phyloP scores from a whole-genome alignment of 2,329 filamentous ascomycete species.

The Mariannaea sp. region DNA sequence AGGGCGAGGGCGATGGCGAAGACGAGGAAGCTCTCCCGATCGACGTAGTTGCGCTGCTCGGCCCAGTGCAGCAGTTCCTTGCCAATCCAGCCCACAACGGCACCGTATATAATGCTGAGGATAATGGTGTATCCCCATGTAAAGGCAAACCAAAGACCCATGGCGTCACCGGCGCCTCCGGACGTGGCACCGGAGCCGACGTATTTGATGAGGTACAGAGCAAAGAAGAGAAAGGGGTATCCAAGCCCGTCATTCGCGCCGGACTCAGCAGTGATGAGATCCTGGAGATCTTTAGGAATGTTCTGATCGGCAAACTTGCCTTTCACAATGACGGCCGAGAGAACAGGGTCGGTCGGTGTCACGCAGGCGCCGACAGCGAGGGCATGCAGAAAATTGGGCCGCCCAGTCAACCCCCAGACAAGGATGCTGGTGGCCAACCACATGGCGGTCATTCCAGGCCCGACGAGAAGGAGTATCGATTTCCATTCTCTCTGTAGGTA shows the following conservation, averaged over 20 bases:
- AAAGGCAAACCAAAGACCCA: conserved; percentile 82
- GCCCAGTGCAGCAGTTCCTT: conserved; percentile 85
- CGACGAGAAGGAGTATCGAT: conserved; percentile 73
- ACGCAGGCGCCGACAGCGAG: conserved; percentile 83
- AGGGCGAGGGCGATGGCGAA: conserved; percentile 84
- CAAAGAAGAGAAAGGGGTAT: conserved; percentile 86
- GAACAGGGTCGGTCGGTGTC: conserved; percentile 87
- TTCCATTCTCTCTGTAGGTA: conserved; percentile 83
- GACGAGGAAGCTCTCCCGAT: conserved; percentile 84
- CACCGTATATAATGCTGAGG: conserved; percentile 78
- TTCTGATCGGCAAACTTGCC: conserved; percentile 93
- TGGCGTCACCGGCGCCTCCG: conserved; percentile 68
- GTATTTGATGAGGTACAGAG: conserved; percentile 82
- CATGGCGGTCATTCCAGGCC: conserved; percentile 85
- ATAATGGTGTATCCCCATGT: conserved; percentile 85
- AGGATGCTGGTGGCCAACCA: conserved; percentile 82
- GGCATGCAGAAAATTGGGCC: conserved; percentile 75
- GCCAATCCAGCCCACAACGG: conserved; percentile 76
- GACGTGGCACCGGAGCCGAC: conserved; percentile 60
- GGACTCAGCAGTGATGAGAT: conserved; percentile 80
- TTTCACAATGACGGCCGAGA: conserved; percentile 90
- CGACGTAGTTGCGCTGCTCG: conserved; percentile 79
- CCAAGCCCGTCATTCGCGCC: conserved; percentile 89
- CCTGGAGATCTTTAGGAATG: conserved; percentile 79
- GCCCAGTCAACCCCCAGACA: conserved; percentile 75